Evolutionary conservation across 1,284 basidiomycete species (phyloP).

Genomic region (Schizopora paradoxa): DNA sequence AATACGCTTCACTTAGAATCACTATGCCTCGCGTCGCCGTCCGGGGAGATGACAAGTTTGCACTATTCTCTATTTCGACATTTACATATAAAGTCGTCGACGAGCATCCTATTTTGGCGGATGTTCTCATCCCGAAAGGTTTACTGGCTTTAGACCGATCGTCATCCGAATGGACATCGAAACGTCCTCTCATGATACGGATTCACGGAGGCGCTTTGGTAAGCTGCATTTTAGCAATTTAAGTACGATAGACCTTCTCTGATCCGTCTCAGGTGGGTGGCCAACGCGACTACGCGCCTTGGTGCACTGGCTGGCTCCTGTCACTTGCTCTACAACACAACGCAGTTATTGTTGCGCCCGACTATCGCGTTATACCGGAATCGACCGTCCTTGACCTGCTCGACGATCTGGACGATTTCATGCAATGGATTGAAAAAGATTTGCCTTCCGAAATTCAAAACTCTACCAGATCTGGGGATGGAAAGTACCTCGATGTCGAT

Average conservation of each 20-base stretch:
- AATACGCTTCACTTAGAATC: too few species aligned
- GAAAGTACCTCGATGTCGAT: slow-evolving; percentile 4
- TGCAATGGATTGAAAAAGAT: slow-evolving; percentile 7
- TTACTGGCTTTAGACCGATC: not conserved
- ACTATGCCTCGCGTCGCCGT: too few species aligned
- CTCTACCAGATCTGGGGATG: not conserved
- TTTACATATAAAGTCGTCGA: slow-evolving; percentile 11
- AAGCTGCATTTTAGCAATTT: not conserved
- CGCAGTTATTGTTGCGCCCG: slow-evolving; percentile 13
- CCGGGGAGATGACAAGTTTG: not conserved
- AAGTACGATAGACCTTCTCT: not conserved
- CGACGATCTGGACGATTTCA: slow-evolving; percentile 11
- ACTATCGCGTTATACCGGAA: slow-evolving; percentile 14
- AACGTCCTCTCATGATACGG: slow-evolving; percentile 8
- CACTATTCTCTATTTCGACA: slow-evolving; percentile 7
- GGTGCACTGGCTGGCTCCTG: slow-evolving; percentile 8
- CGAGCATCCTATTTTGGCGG: slow-evolving; percentile 6
- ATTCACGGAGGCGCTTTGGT: slow-evolving; percentile 16
- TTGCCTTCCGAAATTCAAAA: not conserved
- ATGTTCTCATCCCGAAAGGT: slow-evolving; percentile 8
- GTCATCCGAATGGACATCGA: not conserved
- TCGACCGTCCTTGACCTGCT: slow-evolving; percentile 5
- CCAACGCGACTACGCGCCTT: slow-evolving; percentile 2
- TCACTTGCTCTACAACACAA: slow-evolving; percentile 11
- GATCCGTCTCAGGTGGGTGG: slow-evolving; percentile 2